Percentiles rank a stretch among this genome's conserved stretches.
phyloP scores from a whole-genome alignment of 306 rosid genomes.

The Inga laurina region DNA sequence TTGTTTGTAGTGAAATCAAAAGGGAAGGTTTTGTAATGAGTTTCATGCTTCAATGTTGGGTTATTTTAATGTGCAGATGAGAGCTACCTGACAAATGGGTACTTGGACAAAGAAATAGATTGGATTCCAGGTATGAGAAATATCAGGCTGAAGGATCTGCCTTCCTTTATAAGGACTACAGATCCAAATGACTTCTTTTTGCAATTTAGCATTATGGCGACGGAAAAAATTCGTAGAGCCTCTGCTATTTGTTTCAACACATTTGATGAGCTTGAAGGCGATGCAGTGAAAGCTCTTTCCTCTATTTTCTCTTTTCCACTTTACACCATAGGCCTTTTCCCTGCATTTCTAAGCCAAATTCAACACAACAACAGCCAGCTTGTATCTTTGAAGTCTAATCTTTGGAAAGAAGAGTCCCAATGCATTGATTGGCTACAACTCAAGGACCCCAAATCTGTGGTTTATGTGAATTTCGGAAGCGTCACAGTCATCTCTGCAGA shows the following conservation, averaged over 20 bases:
- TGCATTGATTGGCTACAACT: slow-evolving; percentile 26
- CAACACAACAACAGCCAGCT: not conserved
- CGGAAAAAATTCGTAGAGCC: not conserved
- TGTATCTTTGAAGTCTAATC: not conserved
- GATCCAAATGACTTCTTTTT: not conserved
- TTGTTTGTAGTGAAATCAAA: too few relatives aligned
- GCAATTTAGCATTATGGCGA: too few relatives aligned
- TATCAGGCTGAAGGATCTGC: not conserved
- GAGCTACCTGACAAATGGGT: not conserved
- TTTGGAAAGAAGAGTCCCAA: slow-evolving; percentile 22
- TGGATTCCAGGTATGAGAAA: not conserved
- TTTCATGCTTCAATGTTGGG: too few relatives aligned
- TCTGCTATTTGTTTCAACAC: not conserved
- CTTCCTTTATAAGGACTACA: not conserved
- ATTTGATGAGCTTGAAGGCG: not conserved
- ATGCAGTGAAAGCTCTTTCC: not conserved
- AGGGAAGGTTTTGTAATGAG: too few relatives aligned
- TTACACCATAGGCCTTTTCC: not conserved
- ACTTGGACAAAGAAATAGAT: not conserved
- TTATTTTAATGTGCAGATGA: not conserved
- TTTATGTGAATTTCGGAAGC: not conserved
- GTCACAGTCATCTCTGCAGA: not conserved
- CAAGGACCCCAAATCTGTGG: slow-evolving; percentile 14
- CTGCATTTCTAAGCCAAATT: not conserved
- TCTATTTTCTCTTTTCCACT: not conserved